Base-by-base conservation (phyloP, 495 filamentous ascomycete species). In the Cudoniella acicularis region DNA sequence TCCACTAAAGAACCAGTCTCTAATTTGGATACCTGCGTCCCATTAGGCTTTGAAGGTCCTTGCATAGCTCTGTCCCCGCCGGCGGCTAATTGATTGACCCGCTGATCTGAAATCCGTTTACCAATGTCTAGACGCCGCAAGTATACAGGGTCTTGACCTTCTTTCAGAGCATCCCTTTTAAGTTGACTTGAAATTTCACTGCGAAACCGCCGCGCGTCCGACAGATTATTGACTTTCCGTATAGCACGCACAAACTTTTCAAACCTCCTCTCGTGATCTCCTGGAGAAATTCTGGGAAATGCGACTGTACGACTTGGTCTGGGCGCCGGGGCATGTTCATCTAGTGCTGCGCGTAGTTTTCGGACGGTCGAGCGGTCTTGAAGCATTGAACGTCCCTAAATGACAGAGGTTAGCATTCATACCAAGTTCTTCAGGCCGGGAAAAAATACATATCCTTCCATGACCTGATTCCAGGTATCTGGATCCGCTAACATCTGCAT, bases 331-430 rank as follows among this genome's bases (percentile, higher is more conserved):
- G 94, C 89, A 78, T 99, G 95, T 72, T 97, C 83, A 70, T 99
- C 94, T 26, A 99, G 77, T 10, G 95, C 94, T 21, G 92, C 93
- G 49, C 94, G 88, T 36, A 99, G 82, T 69, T 92, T 96, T 55
- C 90, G 87, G 24, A 99, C 94, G 0, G 91, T 96, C 52, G 96
- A 98, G 13, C 94, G 88, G 68, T 99, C 95, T 67, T 97, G 92
- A 40, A 99, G 77, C 76, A 96, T 87, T 24, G 87, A 87, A 42
- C 87, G 83, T 16, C 92, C 92, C 72, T 87, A 40, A 24, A n/a
- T 25, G 3, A 10, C 10, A 9, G 9, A 23, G 47, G 30, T 65
- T 42, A 65, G 59, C 25, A 42, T 53, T 18, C 2, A 52, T 6
- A 10, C 2, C 20, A 40, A 2, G n/a, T 50, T 51, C 2, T 42